Base-by-base conservation (phyloP, 1,284 basidiomycete genomes). In the Malassezia arunalokei region DNA sequence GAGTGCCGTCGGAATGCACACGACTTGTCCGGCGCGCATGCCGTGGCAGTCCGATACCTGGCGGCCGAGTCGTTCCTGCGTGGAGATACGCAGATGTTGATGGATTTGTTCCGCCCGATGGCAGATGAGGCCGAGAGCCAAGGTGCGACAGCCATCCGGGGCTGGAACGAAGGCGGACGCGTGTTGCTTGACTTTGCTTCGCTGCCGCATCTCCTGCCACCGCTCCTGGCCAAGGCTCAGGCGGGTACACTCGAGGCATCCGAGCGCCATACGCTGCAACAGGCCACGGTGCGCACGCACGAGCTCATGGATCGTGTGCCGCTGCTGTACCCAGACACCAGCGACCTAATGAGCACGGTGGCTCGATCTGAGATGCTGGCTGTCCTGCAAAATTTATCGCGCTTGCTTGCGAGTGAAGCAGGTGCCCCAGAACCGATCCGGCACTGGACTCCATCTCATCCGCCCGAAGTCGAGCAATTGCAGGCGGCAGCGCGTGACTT, bases 51-150 rank as follows among this genome's bases (percentile, higher is more conserved):
- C 29, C 75, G 78, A 6, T 82, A 89, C 59, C 80, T 98, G n/a
- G 87, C 87, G 7, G 87, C 89, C 1, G 92, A 96, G 64, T 87
- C 85, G 0, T 78, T 95, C 48, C 78, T 95, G 40, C 79, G 86
- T 8, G 80, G 83, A 44, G 91, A 96, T 73, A 74, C 83, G 7
- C 79, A 78, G 1, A 76, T 92, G 7, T 76, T 96, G n/a, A 77
- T 77, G 32, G 78, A 78, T n/a, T 72, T 96, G 9, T 86, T 96
- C 62, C 76, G 76, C 41, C 78, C 79, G 1, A 83, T 96, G 60
- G 78, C 78, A 29, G 79, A 78, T 11, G 79, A 79, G 33, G 74
- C 78, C 2, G 79, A 80, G 29, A 81, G 81, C 0, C 60, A 60
- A 29, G 49, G 40, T 7, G 47, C 47, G 8, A 55, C 63, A 14